Base-by-base conservation (phyloP, 2,329 filamentous ascomycete genomes). In the Epichloe amarillans region DNA sequence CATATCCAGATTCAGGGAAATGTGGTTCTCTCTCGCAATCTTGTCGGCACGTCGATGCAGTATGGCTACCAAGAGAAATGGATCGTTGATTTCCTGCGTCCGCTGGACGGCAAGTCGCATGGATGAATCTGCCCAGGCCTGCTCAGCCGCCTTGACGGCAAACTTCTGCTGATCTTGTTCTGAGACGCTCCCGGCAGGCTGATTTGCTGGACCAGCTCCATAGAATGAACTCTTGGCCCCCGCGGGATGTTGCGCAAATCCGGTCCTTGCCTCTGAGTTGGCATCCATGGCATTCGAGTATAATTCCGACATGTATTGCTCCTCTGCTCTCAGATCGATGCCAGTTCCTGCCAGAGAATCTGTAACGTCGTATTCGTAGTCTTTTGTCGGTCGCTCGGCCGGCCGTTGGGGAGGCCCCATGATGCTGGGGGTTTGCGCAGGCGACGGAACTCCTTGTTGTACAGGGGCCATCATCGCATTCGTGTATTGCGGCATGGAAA, bases 341-440 rank as follows among this genome's bases (percentile, higher is more conserved):
- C 88, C 89, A 15, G 88, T 91, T 17, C 86, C 87, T 17, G 84
- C 83, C 50, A 95, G 69, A 47, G 89, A 86, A 68, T 96, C 90
- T 56, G 84, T 87, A 44, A 90, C 77, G 60, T 95, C 88, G 59
- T 90, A 81, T 52, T 79, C 71, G 51, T 74, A 73, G 50, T 76
- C 75, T 56, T 82, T 88, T 12, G 77, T 74, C 42, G 80, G 77
- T 56, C 74, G 73, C 52, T 85, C 84, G 17, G 73, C 72, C 52
- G 73, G 80, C 60, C 77, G 80, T 59, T 76, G 82, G 59, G 77
- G 80, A 54, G 71, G 79, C 0, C 75, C 76, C 77, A 79, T 83
- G 47, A 64, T 51, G 12, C 59, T 65, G 11, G 62, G 62, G 6
- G 55, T 56, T 50, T 60, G 64, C 38, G 53, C 54, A 17, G 60